These are phyloP conservation scores for Polytrichum commune DNA, from an alignment of 225 moss, liverwort and hornwort species.

Conservation along the genomic window DNA sequence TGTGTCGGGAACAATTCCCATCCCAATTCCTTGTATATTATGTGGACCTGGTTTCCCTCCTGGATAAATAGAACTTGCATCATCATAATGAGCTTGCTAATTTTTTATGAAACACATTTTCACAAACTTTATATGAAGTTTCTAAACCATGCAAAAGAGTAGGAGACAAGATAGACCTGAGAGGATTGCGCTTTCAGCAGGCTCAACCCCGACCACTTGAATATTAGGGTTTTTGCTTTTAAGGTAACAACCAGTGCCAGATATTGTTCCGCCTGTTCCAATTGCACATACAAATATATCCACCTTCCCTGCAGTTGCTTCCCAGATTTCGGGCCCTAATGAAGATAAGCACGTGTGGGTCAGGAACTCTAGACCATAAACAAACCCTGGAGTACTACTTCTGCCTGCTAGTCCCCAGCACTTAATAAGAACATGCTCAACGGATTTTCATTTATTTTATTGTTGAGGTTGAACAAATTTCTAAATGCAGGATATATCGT, in stretches of 20 bases:
- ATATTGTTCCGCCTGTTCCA: constrained; percentile 81
- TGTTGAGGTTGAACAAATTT: too few relatives aligned
- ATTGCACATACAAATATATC: constrained; percentile 66
- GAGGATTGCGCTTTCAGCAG: constrained; percentile 73
- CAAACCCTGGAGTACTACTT: not conserved
- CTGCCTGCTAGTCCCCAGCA: not conserved
- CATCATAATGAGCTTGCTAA: too few relatives aligned
- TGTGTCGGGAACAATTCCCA: constrained; percentile 64
- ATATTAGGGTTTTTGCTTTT: constrained; percentile 51
- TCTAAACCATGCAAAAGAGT: not conserved
- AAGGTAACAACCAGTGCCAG: constrained; percentile 69
- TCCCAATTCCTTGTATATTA: constrained; percentile 76
- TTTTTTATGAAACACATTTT: too few relatives aligned
- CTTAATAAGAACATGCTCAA: not conserved
- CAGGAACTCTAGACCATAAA: not conserved
- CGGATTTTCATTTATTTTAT: not conserved
- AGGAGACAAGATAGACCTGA: constrained; percentile 40
- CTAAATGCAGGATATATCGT: too few relatives aligned
- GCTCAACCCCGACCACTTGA: constrained; percentile 68
- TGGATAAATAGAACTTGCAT: constrained; percentile 22
- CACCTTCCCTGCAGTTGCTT: constrained; percentile 71
- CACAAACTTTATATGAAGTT: too few relatives aligned
- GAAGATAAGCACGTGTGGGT: not conserved
- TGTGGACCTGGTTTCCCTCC: constrained; percentile 80
- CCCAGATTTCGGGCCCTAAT: constrained; percentile 91